Evolutionary conservation across 2,329 filamentous ascomycete genomes (phyloP).

Genomic region (Pezicula carpinea): DNA sequence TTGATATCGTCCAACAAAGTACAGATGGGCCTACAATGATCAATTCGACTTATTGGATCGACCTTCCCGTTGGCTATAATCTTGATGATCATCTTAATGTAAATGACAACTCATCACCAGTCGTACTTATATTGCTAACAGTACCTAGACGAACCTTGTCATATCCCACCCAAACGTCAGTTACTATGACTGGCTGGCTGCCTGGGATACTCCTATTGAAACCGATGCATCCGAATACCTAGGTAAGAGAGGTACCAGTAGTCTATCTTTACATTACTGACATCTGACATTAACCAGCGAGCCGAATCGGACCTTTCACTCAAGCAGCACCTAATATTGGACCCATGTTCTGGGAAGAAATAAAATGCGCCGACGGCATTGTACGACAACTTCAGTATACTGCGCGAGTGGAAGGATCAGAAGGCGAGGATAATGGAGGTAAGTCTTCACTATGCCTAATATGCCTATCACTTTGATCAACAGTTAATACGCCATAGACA

Average conservation of each 20-base stretch:
- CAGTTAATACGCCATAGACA: slow-evolving; percentile 25
- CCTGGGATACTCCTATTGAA: slow-evolving; percentile 44
- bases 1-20: slow-evolving; percentile 44
- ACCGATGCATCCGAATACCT: slow-evolving; percentile 41
- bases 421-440: slow-evolving; percentile 16
- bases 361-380: slow-evolving; percentile 52
- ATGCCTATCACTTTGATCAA: background rate
- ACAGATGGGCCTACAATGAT: slow-evolving; percentile 49
- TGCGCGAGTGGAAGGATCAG: slow-evolving; percentile 51
- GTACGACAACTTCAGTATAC: slow-evolving; percentile 63
- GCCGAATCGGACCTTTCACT: slow-evolving; percentile 53
- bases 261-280: background rate
- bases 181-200: slow-evolving; percentile 63
- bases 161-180: slow-evolving; percentile 45
- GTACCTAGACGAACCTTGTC: slow-evolving; percentile 40
- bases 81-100: slow-evolving; percentile 53
- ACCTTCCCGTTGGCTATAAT: slow-evolving; percentile 54
- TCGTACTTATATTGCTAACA: background rate
- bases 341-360: slow-evolving; percentile 57
- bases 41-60: slow-evolving; percentile 46
- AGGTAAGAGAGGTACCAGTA: slow-evolving; percentile 22
- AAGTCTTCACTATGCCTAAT: background rate
- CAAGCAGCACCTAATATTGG: slow-evolving; percentile 64
- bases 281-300: slow-evolving; percentile 22
- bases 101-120: background rate